A percentile compares a stretch with the other conserved stretches of the same genome.
These are phyloP conservation scores for Aurinia saxatilis DNA, from an alignment of 345 rosid genomes.

Conservation along the genomic window DNA sequence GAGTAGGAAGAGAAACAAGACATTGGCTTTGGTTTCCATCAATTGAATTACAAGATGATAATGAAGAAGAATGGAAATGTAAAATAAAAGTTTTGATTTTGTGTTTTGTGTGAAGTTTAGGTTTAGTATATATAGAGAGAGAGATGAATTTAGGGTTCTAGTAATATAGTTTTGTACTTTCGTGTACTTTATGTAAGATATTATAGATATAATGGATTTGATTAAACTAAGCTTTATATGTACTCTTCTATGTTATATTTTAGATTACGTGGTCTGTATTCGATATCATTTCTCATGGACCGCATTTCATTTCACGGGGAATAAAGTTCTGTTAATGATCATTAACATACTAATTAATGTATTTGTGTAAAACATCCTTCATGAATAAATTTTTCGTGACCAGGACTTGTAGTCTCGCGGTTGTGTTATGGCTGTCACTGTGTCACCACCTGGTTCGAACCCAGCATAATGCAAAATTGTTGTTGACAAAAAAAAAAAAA, in stretches of 20 bases:
- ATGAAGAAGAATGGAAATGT: background rate
- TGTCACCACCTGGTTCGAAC: too few species aligned
- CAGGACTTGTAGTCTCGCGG: too few species aligned
- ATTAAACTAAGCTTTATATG: conserved; percentile 8
- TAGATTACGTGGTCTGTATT: too few species aligned
- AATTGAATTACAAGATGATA: background rate
- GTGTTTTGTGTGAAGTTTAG: conserved; percentile 13
- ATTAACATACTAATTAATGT: background rate
- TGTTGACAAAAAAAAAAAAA: too few species aligned
- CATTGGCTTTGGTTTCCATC: conserved; percentile 11
- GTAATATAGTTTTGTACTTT: background rate
- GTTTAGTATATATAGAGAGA: conserved; percentile 16
- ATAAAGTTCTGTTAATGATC: conserved; percentile 12
- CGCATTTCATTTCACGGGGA: conserved; percentile 17
- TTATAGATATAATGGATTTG: background rate
- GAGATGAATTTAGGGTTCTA: conserved; percentile 5
- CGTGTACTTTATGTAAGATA: background rate
- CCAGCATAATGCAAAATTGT: too few species aligned
- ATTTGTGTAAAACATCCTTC: background rate
- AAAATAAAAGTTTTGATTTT: conserved; percentile 2
- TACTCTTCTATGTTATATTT: conserved; percentile 15
- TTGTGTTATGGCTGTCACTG: too few species aligned
- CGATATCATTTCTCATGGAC: conserved; percentile 16
- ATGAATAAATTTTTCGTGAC: too few species aligned
- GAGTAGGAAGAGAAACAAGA: conserved; percentile 25